phyloP scores from a whole-genome alignment of 78 protist genomes.

The Dictyostelium capitatum region DNA sequence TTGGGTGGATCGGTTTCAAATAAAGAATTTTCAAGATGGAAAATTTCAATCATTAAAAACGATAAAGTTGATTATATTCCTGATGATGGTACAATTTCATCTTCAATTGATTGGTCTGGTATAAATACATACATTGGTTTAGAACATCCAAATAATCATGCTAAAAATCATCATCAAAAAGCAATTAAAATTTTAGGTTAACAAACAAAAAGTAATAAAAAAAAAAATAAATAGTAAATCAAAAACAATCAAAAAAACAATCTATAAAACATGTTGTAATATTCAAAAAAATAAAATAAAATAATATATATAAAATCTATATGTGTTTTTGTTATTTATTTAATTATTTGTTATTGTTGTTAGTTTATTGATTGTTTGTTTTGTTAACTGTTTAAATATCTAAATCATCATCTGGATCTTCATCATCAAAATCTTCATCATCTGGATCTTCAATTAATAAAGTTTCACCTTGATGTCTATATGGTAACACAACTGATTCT shows the following conservation, averaged over 20 bases:
- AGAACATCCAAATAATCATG: conserved; percentile 24
- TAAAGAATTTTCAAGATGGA: conserved; percentile 73
- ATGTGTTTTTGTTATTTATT: neutral
- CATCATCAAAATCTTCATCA: conserved; percentile 57
- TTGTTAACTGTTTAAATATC: conserved; percentile 26
- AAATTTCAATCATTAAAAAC: conserved; percentile 38
- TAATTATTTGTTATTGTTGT: neutral
- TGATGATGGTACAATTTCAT: conserved; percentile 32
- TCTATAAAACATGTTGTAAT: neutral
- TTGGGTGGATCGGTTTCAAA: neutral
- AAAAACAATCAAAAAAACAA: neutral
- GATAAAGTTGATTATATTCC: conserved; percentile 38
- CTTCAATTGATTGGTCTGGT: conserved; percentile 12
- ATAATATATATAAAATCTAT: neutral
- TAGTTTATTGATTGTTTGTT: neutral
- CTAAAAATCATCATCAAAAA: conserved; percentile 19
- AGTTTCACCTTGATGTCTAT: conserved; percentile 62
- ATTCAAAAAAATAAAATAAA: neutral
- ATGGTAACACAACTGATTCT: conserved; percentile 73
- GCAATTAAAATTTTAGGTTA: conserved; percentile 55
- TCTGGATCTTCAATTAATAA: conserved; percentile 59
- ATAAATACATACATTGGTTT: neutral
- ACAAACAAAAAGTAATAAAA: neutral
- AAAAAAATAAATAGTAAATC: neutral
- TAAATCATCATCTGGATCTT: conserved; percentile 56